A percentile compares a stretch with the other conserved stretches of the same genome.
phyloP scores from a whole-genome alignment of 1,284 basidiomycete genomes.

The Boletus mariae region DNA sequence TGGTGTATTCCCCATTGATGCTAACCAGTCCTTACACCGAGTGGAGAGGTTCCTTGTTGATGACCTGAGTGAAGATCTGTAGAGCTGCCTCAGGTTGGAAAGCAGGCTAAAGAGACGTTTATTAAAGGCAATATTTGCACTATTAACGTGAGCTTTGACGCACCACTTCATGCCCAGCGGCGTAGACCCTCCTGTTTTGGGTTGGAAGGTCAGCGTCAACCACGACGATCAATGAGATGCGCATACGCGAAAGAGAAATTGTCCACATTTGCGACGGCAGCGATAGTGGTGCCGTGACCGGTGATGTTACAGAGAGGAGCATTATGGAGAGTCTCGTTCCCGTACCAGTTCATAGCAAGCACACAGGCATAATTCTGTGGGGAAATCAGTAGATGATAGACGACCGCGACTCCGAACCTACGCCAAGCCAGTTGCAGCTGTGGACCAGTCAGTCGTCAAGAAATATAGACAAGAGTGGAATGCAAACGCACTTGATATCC shows the following conservation, averaged over 20 bases:
- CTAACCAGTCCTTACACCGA: conserved; percentile 38
- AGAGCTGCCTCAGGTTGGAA: conserved; percentile 56
- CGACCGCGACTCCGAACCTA: conserved; percentile 1
- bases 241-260: conserved; percentile 62
- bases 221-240: not conserved
- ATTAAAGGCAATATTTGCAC: not conserved
- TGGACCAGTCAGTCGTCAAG: conserved; percentile 1
- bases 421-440: conserved; percentile 66
- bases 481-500: conserved; percentile 51
- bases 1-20: no score
- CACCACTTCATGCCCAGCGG: conserved; percentile 58
- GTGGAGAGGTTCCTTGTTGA: conserved; percentile 50
- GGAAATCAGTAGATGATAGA: not conserved
- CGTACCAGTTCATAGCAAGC: conserved; percentile 62
- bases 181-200: conserved; percentile 45
- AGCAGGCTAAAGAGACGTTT: conserved; percentile 41
- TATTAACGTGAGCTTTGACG: conserved; percentile 21
- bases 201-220: not conserved
- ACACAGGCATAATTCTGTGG: conserved; percentile 43
- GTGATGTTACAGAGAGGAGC: conserved; percentile 60
- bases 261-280: conserved; percentile 59
- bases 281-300: conserved; percentile 46
- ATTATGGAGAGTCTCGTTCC: conserved; percentile 44
- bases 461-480: not conserved
- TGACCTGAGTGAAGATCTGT: conserved; percentile 55